These are phyloP conservation scores for Clarkia xantiana DNA, from an alignment of 345 rosid species.

Conservation along the genomic window DNA sequence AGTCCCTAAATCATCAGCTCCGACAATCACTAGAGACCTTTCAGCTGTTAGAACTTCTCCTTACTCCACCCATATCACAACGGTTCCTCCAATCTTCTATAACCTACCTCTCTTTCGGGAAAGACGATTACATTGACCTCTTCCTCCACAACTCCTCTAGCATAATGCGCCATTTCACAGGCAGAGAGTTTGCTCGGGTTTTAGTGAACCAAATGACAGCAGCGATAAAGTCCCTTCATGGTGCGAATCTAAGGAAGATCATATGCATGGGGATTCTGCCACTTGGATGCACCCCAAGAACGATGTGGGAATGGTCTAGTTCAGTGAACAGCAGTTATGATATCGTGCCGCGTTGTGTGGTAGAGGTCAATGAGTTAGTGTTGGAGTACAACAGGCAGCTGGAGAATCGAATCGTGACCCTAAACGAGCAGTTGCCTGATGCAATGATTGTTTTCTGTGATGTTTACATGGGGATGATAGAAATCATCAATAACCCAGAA, in stretches of 20 bases:
- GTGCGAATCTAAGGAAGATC: conserved; percentile 32
- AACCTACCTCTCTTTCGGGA: conserved; percentile 57
- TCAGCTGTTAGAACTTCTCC: conserved; percentile 39
- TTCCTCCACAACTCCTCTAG: conserved; percentile 35
- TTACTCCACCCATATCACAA: conserved; percentile 15
- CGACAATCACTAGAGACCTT: conserved; percentile 49
- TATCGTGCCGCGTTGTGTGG: conserved; percentile 17
- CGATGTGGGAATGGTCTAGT: conserved; percentile 24
- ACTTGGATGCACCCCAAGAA: conserved; percentile 45
- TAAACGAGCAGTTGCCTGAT: conserved; percentile 25
- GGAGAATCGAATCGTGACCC: conserved; percentile 18
- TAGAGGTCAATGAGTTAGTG: conserved; percentile 34
- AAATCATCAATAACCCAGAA: conserved; percentile 26
- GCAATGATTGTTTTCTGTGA: conserved; percentile 38
- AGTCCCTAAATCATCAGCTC: conserved; percentile 50
- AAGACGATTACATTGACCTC: conserved; percentile 42
- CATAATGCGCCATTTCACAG: conserved; percentile 23
- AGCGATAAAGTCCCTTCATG: conserved; percentile 31
- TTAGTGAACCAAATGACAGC: conserved; percentile 37
- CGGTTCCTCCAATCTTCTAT: conserved; percentile 28
- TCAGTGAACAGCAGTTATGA: background rate
- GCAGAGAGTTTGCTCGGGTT: conserved; percentile 31
- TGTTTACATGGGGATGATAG: conserved; percentile 33
- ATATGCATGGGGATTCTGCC: conserved; percentile 41
- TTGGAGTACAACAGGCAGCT: conserved; percentile 34